Percentiles rank a stretch among this genome's conserved stretches.
These are phyloP conservation scores for Malus orientalis DNA, from an alignment of 306 rosid species.

Conservation along the genomic window DNA sequence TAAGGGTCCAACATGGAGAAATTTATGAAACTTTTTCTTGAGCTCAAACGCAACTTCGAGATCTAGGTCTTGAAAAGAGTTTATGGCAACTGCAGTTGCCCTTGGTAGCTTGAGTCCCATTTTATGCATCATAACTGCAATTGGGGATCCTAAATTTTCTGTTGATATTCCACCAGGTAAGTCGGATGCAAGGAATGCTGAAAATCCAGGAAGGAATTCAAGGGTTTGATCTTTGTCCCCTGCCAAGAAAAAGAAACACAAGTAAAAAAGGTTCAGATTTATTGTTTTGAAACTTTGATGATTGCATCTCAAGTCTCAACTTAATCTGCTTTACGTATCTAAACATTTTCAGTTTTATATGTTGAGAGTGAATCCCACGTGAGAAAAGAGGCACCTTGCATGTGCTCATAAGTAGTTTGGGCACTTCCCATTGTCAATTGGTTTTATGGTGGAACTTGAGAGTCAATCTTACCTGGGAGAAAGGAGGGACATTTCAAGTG, in stretches of 20 bases:
- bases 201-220: conserved; percentile 43
- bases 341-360: no score
- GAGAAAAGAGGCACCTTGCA: no score
- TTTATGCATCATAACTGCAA: conserved; percentile 33
- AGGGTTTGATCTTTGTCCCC: neutral
- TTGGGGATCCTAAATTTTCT: conserved; percentile 14
- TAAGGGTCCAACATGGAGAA: conserved; percentile 60
- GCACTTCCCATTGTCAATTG: no score
- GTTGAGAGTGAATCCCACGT: no score
- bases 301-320: neutral
- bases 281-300: neutral
- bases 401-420: no score
- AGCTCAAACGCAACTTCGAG: conserved; percentile 12
- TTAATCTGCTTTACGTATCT: neutral
- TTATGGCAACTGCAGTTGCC: conserved; percentile 49
- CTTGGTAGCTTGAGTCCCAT: conserved; percentile 45
- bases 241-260: conserved; percentile 9
- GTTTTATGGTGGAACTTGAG: no score
- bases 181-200: conserved; percentile 21
- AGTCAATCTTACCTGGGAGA: no score
- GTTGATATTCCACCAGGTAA: conserved; percentile 37
- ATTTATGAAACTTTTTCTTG: conserved; percentile 7
- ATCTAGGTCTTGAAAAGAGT: conserved; percentile 44
- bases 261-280: neutral
- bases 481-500: no score